Percentiles rank a stretch among this genome's conserved stretches.
These are phyloP conservation scores for Venturia effusa DNA, from an alignment of 2,329 filamentous ascomycete genomes.

Conservation along the genomic window DNA sequence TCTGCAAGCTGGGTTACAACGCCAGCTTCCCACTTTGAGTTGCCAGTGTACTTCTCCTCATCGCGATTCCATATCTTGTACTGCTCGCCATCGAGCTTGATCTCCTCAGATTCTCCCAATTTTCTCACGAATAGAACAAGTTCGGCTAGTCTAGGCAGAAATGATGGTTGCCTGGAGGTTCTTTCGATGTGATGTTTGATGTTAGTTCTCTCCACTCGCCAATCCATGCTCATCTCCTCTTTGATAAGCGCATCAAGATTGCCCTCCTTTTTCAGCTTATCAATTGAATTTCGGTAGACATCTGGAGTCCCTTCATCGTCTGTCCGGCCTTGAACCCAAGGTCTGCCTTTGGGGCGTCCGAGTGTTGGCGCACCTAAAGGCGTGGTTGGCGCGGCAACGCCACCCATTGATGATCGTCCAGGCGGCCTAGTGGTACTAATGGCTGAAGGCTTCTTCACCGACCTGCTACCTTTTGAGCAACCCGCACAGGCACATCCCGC, in stretches of 20 bases:
- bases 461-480: constrained; percentile 23
- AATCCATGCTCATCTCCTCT: constrained; percentile 45
- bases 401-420: not conserved
- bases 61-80: constrained; percentile 17
- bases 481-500: constrained; percentile 39
- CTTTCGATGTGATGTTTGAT: constrained; percentile 32
- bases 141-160: constrained; percentile 44
- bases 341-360: constrained; percentile 6
- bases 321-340: constrained; percentile 11
- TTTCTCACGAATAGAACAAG: constrained; percentile 42
- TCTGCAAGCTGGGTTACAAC: constrained; percentile 42
- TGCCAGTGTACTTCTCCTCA: constrained; percentile 6
- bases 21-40: constrained; percentile 46
- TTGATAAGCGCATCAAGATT: constrained; percentile 34
- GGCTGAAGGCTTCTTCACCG: not conserved
- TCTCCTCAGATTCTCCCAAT: constrained; percentile 18
- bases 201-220: constrained; percentile 36
- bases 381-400: not conserved
- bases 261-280: constrained; percentile 33
- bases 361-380: not conserved
- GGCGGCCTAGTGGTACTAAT: not conserved
- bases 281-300: constrained; percentile 39
- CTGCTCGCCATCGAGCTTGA: constrained; percentile 20
- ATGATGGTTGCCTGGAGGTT: constrained; percentile 34
- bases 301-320: constrained; percentile 46